A percentile compares a stretch with the other conserved stretches of the same genome.
phyloP scores from a whole-genome alignment of 208 protist genomes.

The Wallacemonas rigidus region DNA sequence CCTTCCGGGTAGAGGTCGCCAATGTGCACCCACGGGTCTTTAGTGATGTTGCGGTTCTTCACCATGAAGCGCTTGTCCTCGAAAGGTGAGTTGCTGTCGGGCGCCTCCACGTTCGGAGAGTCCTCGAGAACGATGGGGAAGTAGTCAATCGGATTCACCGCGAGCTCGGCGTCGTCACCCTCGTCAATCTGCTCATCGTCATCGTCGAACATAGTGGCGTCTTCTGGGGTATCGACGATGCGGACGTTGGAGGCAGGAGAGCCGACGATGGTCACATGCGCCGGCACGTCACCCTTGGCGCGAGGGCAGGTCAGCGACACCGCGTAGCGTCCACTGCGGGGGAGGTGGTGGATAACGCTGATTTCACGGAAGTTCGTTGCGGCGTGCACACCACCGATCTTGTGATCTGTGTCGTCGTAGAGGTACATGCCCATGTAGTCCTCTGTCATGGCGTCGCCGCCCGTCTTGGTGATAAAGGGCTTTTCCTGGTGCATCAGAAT shows the following conservation, averaged over 20 bases:
- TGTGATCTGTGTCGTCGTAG: constrained; percentile 50
- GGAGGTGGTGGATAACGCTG: constrained; percentile 47
- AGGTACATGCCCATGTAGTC: constrained; percentile 65
- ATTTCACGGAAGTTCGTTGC: constrained; percentile 69
- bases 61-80: constrained; percentile 39
- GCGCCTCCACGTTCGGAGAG: constrained; percentile 24
- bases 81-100: constrained; percentile 36
- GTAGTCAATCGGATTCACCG: constrained; percentile 53
- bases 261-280: constrained; percentile 39
- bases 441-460: constrained; percentile 55
- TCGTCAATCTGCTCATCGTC: constrained; percentile 52
- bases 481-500: constrained; percentile 59
- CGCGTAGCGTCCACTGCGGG: constrained; percentile 45
- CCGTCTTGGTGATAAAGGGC: constrained; percentile 41
- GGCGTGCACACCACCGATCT: constrained; percentile 41
- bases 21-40: constrained; percentile 44
- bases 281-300: constrained; percentile 42
- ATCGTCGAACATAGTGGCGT: constrained; percentile 40
- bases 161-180: constrained; percentile 28
- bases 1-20: constrained; percentile 66
- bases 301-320: constrained; percentile 56
- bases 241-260: constrained; percentile 21
- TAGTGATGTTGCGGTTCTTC: constrained; percentile 28
- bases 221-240: constrained; percentile 44
- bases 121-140: constrained; percentile 31